Evolutionary conservation across 1,284 basidiomycete genomes (phyloP), one percentile per base, ranked within the genome.

Genomic region (Cutaneotrichosporon spelunceum): DNA sequence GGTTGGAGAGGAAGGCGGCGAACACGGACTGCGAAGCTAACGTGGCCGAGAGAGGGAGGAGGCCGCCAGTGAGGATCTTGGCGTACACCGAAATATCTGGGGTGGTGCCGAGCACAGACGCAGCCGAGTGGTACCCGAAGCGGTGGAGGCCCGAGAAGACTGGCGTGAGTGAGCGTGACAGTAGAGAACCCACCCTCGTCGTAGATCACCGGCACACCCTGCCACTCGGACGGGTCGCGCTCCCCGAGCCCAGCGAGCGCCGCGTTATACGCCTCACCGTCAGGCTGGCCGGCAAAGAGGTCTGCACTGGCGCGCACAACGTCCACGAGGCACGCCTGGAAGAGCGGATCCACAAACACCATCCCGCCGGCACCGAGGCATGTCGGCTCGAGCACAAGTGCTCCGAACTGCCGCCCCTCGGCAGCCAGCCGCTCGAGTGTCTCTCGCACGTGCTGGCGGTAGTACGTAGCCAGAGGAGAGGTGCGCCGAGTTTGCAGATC

Each of bases 331-430:
- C 93, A 81, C 23, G 90, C 85, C 75, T 99, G 95, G 83, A 95
- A 98, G 36, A 99, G 86, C 1, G 95, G 95, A 72, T 99, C 95
- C 53, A 98, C 93, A 73, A 97, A 98, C 44, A 94, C 82, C 95
- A 98, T 98, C 0, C 95, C 95, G 0, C 92, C 95, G 0, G 95
- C 94, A 16, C 95, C 95, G 84, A 98, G 88, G 30, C 96, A 85
- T 16, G 96, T 83, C 0, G 95, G 95, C 75, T 99, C 95, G 39
- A 99, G 81, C 14, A 98, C 86, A 14, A 98, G 82, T 0, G 91
- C 90, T 16, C 84, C 84, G 60, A 84, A 84, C 30, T 76, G 73
- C 30, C 79, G 66, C 1, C 74, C 74, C 73, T 80, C 24, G 69
- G 76, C 62, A 68, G 69, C 56, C n/a, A 90, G 78, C 5, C 64